Evolutionary conservation across 148 eudicot species (phyloP).

Genomic region (Fagopyrum tataricum): DNA sequence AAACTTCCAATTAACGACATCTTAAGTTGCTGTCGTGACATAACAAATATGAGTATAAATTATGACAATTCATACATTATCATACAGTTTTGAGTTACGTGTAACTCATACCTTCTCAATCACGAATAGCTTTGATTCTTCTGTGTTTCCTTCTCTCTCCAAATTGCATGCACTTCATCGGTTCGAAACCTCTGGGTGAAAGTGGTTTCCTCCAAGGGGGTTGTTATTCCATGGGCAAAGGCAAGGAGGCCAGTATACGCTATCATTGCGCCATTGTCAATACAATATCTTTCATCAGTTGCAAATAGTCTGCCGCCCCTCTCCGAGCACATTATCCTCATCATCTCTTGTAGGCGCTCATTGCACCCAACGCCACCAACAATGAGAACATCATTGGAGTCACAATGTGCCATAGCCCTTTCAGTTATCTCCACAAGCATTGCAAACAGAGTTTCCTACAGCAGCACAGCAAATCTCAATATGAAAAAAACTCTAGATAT

Average conservation of each 20-base stretch:
- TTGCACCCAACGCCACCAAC: conserved; percentile 99
- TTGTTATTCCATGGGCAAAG: conserved; percentile 50
- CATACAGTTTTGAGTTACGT: neutral
- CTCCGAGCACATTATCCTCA: conserved; percentile 80
- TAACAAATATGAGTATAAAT: neutral
- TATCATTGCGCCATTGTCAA: conserved; percentile 93
- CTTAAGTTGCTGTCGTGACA: neutral
- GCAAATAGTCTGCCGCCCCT: conserved; percentile 70
- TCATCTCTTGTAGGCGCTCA: conserved; percentile 87
- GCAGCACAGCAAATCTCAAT: neutral
- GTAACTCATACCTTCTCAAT: conserved; percentile 2
- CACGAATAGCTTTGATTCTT: neutral
- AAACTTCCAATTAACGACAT: neutral
- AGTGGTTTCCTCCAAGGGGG: conserved; percentile 73
- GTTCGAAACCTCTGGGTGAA: conserved; percentile 85
- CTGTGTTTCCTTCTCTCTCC: conserved; percentile 56
- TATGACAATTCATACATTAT: conserved; percentile 19
- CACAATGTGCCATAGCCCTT: conserved; percentile 98
- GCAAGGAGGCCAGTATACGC: conserved; percentile 87
- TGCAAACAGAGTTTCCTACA: conserved; percentile 82
- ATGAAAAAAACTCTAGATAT: neutral
- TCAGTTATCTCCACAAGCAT: conserved; percentile 99
- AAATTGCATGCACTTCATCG: conserved; percentile 78
- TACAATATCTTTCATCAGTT: conserved; percentile 79
- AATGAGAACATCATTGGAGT: conserved; percentile 80